Conservation (phyloP, 371 early-diverging fungal species). For the Circinella umbellata region DNA sequence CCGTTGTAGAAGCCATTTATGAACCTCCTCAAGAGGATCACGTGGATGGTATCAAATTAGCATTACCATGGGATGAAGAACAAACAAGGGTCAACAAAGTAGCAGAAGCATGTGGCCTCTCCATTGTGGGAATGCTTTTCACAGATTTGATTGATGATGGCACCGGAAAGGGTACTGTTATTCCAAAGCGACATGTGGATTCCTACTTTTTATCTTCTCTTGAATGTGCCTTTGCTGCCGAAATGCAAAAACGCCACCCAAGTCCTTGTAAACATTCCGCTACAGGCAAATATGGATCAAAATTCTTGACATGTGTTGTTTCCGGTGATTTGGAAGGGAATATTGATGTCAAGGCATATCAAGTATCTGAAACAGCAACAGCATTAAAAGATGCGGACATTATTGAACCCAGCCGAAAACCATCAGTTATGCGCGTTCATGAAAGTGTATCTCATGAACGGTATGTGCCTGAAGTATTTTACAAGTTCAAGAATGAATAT, state of each 20-base stretch:
- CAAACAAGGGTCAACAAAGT: slow-evolving; percentile 66
- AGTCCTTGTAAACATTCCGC: slow-evolving; percentile 72
- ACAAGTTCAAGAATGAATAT: slow-evolving; percentile 95
- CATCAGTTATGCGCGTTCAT: slow-evolving; percentile 87
- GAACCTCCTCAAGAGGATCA: slow-evolving; percentile 93
- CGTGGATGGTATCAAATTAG: slow-evolving; percentile 83
- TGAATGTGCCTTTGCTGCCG: slow-evolving; percentile 91
- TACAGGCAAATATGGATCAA: slow-evolving; percentile 84
- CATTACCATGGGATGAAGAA: slow-evolving; percentile 60
- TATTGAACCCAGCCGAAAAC: slow-evolving; percentile 89
- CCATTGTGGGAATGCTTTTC: slow-evolving; percentile 92
- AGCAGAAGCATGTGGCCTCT: slow-evolving; percentile 80
- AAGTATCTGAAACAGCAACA: slow-evolving; percentile 91
- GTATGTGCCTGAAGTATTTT: slow-evolving; percentile 97
- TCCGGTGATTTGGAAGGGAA: slow-evolving; percentile 81
- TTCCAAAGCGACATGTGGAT: slow-evolving; percentile 87
- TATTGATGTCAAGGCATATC: slow-evolving; percentile 91
- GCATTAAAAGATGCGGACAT: slow-evolving; percentile 94
- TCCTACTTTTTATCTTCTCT: slow-evolving; percentile 96
- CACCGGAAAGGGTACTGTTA: slow-evolving; percentile 78
- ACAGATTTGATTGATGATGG: slow-evolving; percentile 95
- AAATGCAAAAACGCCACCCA: slow-evolving; percentile 87
- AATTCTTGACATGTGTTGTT: slow-evolving; percentile 94
- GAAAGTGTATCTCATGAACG: slow-evolving; percentile 72
- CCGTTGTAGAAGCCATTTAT: slow-evolving; percentile 95